phyloP scores from a whole-genome alignment of 2,329 filamentous ascomycete species.

The Sporothrix globosa region DNA sequence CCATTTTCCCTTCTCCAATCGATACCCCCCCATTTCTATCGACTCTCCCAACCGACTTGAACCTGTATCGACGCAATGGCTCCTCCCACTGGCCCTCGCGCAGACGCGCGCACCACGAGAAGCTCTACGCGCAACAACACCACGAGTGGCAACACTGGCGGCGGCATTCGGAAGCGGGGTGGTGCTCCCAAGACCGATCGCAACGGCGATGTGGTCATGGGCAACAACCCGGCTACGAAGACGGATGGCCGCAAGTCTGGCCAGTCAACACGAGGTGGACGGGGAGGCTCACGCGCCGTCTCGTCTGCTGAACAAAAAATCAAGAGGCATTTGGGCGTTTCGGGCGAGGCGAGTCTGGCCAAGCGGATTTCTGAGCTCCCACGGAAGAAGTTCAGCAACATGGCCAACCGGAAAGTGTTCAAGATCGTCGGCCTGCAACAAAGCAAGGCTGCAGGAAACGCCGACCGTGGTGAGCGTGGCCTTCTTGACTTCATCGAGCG shows the following conservation, averaged over 20 bases:
- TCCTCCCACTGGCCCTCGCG: constrained; percentile 40
- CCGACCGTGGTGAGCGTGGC: constrained; percentile 67
- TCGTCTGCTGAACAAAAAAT: constrained; percentile 35
- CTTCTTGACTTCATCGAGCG: constrained; percentile 71
- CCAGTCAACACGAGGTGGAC: constrained; percentile 28
- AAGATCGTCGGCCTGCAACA: constrained; percentile 65
- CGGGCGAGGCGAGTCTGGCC: constrained; percentile 39
- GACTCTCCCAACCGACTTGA: background rate
- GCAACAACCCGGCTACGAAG: constrained; percentile 38
- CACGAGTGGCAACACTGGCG: background rate
- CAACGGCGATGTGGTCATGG: constrained; percentile 66
- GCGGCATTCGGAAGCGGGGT: constrained; percentile 54
- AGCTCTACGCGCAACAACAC: constrained; percentile 31
- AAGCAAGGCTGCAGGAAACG: constrained; percentile 69
- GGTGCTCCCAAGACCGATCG: constrained; percentile 50
- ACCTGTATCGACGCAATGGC: constrained; percentile 38
- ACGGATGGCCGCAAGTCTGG: constrained; percentile 28
- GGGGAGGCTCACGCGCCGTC: constrained; percentile 22
- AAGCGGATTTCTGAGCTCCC: constrained; percentile 37
- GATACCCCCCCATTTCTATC: background rate
- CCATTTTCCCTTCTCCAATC: background rate
- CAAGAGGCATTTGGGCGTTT: constrained; percentile 41
- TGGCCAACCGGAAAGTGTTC: constrained; percentile 46
- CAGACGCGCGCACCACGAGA: constrained; percentile 35
- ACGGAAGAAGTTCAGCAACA: constrained; percentile 36